Base-by-base conservation (phyloP, 1,284 basidiomycete species). In the Taiwanofungus camphoratus region DNA sequence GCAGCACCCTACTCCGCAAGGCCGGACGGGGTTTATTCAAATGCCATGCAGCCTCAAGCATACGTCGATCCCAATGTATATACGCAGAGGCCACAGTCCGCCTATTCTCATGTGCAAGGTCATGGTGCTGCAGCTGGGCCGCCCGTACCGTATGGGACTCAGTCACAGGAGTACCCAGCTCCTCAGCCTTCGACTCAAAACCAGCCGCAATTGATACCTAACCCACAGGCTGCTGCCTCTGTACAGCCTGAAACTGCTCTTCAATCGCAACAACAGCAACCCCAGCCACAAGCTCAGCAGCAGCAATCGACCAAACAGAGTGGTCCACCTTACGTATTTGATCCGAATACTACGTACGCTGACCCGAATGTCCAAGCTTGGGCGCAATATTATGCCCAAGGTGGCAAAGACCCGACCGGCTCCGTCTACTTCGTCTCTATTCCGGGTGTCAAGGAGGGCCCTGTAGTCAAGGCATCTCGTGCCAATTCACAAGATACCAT, bases 341-440 rank as follows among this genome's bases (percentile, higher is more conserved):
- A 87, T 52, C 82, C 85, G 3, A 72, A 69, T 30, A 65, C 66
- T 22, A 76, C 73, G 13, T 88, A 88, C 52, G 59, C 75, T 4
- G 85, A 88, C 55, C 72, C 77, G 27, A 86, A 86, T 51, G 84
- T 79, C 6, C 83, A 87, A 53, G 82, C 82, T 0, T 89, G 86
- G 87, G 87, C 85, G 3, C 74, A 79, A 51, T 90, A 88, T 59
- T 88, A 88, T 55, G 77, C 79, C 0, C 76, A 82, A 44, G 86
- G 86, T 20, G 85, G 86, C 3, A 76, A 63, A 29, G 86, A 87
- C 50, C 61, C 69, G 0, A 76, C 81, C 2, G 86, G 86, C 5
- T 67, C 79, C 8, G 80, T 88, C 26, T 88, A 88, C 62, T 88
- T 88, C 55, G 60, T 82, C 41, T 79, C 76, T 3, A 76, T 88